phyloP scores from a whole-genome alignment of 139 green algal species.

The Chlorella sp. region DNA sequence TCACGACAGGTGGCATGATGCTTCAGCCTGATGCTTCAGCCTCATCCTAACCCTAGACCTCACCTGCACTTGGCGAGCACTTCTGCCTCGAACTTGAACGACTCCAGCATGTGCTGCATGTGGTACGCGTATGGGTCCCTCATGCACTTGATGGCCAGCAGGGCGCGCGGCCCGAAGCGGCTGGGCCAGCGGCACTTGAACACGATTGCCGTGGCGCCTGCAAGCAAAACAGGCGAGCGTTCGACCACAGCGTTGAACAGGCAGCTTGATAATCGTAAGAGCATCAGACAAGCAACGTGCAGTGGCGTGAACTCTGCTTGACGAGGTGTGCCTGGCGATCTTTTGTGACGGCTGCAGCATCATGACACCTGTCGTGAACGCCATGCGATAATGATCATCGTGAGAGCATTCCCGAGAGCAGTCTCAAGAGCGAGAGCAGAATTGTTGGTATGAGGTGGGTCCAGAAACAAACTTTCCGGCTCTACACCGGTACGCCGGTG shows the following conservation, averaged over 20 bases:
- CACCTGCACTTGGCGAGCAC: conserved; percentile 22
- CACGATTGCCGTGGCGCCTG: not conserved
- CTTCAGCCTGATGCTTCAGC: too few relatives aligned
- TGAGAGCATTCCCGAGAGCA: too few relatives aligned
- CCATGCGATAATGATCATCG: not conserved
- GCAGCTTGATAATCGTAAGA: not conserved
- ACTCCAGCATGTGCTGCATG: not conserved
- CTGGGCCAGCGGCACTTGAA: not conserved
- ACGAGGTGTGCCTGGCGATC: not conserved
- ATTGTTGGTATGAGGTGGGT: not conserved
- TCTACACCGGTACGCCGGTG: too few relatives aligned
- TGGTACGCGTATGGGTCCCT: not conserved
- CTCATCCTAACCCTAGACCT: too few relatives aligned
- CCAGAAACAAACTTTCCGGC: too few relatives aligned
- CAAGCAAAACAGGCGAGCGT: not conserved
- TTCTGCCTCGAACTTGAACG: conserved; percentile 14
- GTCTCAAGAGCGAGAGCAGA: too few relatives aligned
- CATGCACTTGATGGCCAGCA: too few relatives aligned
- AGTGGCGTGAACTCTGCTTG: too few relatives aligned
- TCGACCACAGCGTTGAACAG: too few relatives aligned
- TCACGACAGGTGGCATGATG: too few relatives aligned
- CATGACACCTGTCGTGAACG: not conserved
- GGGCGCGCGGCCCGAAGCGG: not conserved
- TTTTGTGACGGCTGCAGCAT: too few relatives aligned
- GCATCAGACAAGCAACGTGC: not conserved